phyloP scores from a whole-genome alignment of 2,329 filamentous ascomycete genomes.

The Neurospora crassa region DNA sequence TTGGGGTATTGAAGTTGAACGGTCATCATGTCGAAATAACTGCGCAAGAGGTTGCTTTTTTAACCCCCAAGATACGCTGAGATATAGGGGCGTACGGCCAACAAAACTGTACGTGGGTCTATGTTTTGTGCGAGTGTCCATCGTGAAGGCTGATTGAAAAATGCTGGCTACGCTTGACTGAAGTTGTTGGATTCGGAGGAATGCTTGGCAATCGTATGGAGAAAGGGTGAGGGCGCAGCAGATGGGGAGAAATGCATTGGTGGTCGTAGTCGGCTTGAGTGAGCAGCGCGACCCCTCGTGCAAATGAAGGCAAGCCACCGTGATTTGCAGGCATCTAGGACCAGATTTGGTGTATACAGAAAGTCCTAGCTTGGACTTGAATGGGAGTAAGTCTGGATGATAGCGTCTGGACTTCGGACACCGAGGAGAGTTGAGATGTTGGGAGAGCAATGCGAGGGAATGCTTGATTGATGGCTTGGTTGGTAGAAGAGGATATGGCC shows the following conservation, averaged over 20 bases:
- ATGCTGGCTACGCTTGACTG: not conserved
- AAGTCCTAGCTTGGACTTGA: not conserved
- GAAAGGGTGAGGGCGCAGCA: not conserved
- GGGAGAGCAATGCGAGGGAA: too few species aligned
- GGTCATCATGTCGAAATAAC: not conserved
- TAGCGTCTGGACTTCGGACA: not conserved
- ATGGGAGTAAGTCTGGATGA: not conserved
- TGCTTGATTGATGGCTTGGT: too few species aligned
- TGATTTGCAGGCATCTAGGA: not conserved
- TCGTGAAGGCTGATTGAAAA: not conserved
- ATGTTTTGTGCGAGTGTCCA: not conserved
- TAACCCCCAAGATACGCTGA: not conserved
- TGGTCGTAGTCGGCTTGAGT: too few species aligned
- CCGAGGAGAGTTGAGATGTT: too few species aligned
- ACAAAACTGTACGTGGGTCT: not conserved
- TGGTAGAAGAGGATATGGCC: too few species aligned
- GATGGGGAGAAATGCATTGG: too few species aligned
- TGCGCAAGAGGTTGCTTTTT: not conserved
- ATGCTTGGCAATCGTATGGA: not conserved
- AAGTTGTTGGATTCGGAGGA: not conserved
- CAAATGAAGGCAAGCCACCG: not conserved
- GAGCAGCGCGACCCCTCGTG: not conserved
- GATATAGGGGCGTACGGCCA: not conserved
- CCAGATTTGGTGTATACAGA: not conserved
- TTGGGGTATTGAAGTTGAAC: not conserved